Evolutionary conservation across 1,284 basidiomycete species (phyloP).

Genomic region (Fomes fomentarius): DNA sequence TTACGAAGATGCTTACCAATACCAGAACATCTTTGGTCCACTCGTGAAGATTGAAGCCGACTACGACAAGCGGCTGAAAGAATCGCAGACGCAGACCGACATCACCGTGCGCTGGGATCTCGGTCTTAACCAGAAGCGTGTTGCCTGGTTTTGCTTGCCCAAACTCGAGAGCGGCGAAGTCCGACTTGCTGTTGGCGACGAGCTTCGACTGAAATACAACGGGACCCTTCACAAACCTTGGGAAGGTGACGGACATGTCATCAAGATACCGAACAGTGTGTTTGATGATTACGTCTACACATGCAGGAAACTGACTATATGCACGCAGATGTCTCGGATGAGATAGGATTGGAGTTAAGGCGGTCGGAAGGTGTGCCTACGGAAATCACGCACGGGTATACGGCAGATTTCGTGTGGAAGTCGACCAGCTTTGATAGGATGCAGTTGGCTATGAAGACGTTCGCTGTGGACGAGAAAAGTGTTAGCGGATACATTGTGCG

Average conservation of each 20-base stretch:
- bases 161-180: constrained; percentile 99
- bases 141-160: constrained; percentile 96
- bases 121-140: constrained; percentile 96
- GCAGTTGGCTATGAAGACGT: constrained; percentile 99
- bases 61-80: constrained; percentile 97
- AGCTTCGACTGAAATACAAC: constrained; percentile 87
- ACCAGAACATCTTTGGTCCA: constrained; percentile 98
- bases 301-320: constrained; percentile 16
- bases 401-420: constrained; percentile 99
- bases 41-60: constrained; percentile 99
- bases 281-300: constrained; percentile 11
- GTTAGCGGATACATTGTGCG: constrained; percentile 97
- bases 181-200: constrained; percentile 95
- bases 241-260: constrained; percentile 98
- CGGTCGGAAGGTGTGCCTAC: constrained; percentile 93
- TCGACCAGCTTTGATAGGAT: constrained; percentile 99
- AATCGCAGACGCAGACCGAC: constrained; percentile 97
- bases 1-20: constrained; percentile 99
- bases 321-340: constrained; percentile 89
- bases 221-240: constrained; percentile 91
- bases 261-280: constrained; percentile 99
- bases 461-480: constrained; percentile 98
- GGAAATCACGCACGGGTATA: constrained; percentile 94
- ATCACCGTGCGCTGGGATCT: constrained; percentile 97
- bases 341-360: constrained; percentile 93